phyloP scores from a whole-genome alignment of 2,329 filamentous ascomycete species.

The Teratosphaeria nubilosa region DNA sequence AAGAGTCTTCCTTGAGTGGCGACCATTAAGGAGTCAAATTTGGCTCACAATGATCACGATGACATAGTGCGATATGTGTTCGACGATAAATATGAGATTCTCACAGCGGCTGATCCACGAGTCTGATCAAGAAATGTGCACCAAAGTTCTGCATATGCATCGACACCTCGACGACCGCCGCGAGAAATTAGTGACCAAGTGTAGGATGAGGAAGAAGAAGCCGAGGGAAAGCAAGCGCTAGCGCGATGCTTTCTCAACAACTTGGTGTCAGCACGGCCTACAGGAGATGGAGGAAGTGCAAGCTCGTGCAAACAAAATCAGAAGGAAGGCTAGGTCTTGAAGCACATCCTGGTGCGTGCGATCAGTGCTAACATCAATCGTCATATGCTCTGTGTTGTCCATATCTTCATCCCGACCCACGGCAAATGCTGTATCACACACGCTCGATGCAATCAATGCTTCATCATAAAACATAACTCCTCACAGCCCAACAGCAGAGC shows the following conservation, averaged over 20 bases:
- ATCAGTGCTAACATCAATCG: not conserved
- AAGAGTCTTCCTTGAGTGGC: too few relatives aligned
- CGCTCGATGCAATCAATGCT: not conserved
- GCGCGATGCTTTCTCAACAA: not conserved
- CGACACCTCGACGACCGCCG: too few relatives aligned
- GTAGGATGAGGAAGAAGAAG: too few relatives aligned
- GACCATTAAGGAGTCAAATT: too few relatives aligned
- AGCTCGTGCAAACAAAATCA: not conserved
- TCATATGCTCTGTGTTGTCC: not conserved
- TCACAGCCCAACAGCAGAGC: slow-evolving; percentile 16
- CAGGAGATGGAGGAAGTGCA: not conserved
- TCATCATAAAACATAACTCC: not conserved
- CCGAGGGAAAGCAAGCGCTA: too few relatives aligned
- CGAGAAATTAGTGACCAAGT: too few relatives aligned
- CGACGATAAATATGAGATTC: too few relatives aligned
- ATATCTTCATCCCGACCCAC: not conserved
- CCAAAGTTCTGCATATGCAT: too few relatives aligned
- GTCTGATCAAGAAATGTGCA: too few relatives aligned
- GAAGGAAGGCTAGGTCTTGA: not conserved
- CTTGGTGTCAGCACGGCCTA: not conserved
- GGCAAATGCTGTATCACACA: not conserved
- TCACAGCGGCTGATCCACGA: too few relatives aligned
- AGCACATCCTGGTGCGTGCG: not conserved
- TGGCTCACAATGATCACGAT: too few relatives aligned
- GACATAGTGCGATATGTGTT: too few relatives aligned